Conservation (phyloP, 345 rosid species). For the Salix koriyanagi region DNA sequence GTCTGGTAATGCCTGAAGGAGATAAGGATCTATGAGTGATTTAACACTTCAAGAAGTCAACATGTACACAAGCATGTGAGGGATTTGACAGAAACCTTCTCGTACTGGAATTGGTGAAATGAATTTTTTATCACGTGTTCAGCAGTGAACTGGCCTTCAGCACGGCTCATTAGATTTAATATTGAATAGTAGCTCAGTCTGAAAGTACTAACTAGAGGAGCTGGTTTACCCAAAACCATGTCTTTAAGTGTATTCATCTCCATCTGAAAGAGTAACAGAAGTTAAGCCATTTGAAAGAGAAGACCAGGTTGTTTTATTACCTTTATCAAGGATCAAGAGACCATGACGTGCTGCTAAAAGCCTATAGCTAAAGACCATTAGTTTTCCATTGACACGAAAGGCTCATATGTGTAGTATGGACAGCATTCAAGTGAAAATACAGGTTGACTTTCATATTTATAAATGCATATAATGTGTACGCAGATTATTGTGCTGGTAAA, state of each 20-base stretch:
- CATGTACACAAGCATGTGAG: constrained; percentile 5
- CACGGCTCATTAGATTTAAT: constrained; percentile 94
- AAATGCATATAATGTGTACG: not conserved
- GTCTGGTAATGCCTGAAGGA: constrained; percentile 75
- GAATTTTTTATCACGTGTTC: constrained; percentile 94
- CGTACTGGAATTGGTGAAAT: constrained; percentile 94
- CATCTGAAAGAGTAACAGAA: constrained; percentile 48
- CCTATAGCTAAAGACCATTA: not conserved
- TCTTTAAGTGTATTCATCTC: constrained; percentile 87
- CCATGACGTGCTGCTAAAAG: not conserved
- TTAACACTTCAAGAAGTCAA: constrained; percentile 9
- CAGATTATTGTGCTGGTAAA: not conserved
- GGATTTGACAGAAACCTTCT: constrained; percentile 57
- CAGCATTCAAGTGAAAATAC: not conserved
- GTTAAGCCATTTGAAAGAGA: constrained; percentile 8
- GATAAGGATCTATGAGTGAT: constrained; percentile 8
- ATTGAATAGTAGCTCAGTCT: constrained; percentile 96
- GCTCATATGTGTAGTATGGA: not conserved
- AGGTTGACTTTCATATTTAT: not conserved
- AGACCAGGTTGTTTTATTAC: constrained; percentile 3
- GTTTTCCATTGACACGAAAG: not conserved
- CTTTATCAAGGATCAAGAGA: constrained; percentile 11
- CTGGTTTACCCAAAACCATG: constrained; percentile 98
- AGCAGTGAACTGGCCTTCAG: constrained; percentile 97
- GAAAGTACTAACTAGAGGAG: constrained; percentile 96